Evolutionary conservation across 495 filamentous ascomycete species (phyloP).

Genomic region (Lepidopterella palustris): DNA sequence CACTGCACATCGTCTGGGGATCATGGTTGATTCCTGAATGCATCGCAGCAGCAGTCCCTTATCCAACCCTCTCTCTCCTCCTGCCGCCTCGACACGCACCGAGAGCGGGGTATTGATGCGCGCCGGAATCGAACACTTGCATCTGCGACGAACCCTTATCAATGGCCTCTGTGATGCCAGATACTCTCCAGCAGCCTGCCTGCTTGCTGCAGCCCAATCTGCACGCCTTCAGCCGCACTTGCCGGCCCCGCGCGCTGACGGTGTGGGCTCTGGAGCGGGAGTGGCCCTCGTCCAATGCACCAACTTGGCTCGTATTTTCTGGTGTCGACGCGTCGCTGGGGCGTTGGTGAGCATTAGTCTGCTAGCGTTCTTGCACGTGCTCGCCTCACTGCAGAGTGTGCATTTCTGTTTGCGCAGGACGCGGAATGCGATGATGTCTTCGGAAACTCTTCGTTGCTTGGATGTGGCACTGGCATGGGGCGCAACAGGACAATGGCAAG

Average conservation of each 20-base stretch:
- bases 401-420: background rate
- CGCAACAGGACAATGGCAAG: background rate
- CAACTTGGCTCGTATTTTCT: slow-evolving; percentile 2
- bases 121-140: background rate
- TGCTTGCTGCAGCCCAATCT: background rate
- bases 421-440: slow-evolving; percentile 7
- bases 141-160: background rate
- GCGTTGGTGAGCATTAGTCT: background rate
- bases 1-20: no score
- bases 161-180: background rate
- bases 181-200: background rate
- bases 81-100: background rate
- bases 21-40: background rate
- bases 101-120: background rate
- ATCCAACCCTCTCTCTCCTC: background rate
- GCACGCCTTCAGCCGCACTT: slow-evolving; percentile 14
- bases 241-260: background rate
- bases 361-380: background rate
- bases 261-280: background rate
- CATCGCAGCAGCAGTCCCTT: background rate
- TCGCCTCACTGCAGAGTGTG: background rate
- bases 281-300: background rate
- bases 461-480: slow-evolving; percentile 8
- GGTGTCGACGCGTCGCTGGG: background rate
- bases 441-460: slow-evolving; percentile 25